Percentiles rank a stretch among this genome's conserved stretches.
phyloP scores from a whole-genome alignment of 345 rosid genomes.

The Adansonia digitata region DNA sequence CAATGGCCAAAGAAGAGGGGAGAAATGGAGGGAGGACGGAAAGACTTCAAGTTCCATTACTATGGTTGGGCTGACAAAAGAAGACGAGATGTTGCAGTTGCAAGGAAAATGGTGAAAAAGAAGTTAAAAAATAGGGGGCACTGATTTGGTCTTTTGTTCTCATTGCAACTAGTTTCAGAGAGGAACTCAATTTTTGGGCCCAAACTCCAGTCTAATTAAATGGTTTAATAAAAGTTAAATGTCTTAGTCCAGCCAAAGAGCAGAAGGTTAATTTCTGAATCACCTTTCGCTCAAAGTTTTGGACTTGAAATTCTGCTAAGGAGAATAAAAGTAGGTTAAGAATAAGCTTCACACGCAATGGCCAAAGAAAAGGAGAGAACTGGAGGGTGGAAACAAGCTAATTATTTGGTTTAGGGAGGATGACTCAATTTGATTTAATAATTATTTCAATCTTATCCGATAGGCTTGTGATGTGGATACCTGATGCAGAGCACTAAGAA shows the following conservation, averaged over 20 bases:
- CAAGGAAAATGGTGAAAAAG: neutral
- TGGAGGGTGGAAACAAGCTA: no score
- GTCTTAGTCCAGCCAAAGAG: neutral
- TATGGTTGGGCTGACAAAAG: neutral
- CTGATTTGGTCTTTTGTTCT: neutral
- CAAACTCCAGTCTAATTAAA: neutral
- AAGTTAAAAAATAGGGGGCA: neutral
- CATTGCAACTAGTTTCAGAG: neutral
- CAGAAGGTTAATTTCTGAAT: neutral
- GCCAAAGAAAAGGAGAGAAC: no score
- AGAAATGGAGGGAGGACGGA: neutral
- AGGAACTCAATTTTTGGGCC: neutral
- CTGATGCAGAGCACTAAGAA: neutral
- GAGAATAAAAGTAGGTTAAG: neutral
- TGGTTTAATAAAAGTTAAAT: neutral
- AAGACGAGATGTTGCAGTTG: neutral
- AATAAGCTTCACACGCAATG: neutral
- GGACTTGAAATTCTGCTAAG: neutral
- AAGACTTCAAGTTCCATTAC: neutral
- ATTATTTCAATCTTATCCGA: neutral
- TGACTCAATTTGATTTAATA: neutral
- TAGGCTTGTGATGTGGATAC: neutral
- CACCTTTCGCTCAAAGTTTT: neutral
- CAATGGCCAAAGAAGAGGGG: neutral
- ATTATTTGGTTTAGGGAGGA: neutral